Evolutionary conservation across 192 early-diverging fungal species (phyloP).

Genomic region (Backusella sp.): DNA sequence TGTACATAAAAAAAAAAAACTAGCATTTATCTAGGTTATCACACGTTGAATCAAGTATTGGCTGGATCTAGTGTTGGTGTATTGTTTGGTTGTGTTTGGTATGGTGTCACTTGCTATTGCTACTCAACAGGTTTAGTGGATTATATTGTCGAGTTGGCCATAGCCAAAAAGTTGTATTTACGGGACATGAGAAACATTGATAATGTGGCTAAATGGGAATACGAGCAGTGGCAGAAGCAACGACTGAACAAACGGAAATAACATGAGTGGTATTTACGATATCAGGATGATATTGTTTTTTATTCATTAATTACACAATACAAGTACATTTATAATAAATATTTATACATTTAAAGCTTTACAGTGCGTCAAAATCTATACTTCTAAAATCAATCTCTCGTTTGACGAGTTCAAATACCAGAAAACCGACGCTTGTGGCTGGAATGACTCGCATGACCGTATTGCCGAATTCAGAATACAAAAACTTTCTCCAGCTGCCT

Average conservation of each 20-base stretch:
- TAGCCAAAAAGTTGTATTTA: slow-evolving; percentile 44
- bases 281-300: background rate
- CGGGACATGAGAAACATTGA: slow-evolving; percentile 44
- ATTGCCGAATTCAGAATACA: slow-evolving; percentile 52
- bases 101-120: slow-evolving; percentile 31
- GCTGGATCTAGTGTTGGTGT: slow-evolving; percentile 60
- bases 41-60: slow-evolving; percentile 70
- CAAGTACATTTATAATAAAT: background rate
- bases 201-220: slow-evolving; percentile 52
- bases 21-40: slow-evolving; percentile 70
- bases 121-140: slow-evolving; percentile 42
- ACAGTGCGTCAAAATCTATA: slow-evolving; percentile 22
- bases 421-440: slow-evolving; percentile 60
- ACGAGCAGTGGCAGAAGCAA: slow-evolving; percentile 42
- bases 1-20: slow-evolving; percentile 25
- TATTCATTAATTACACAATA: background rate
- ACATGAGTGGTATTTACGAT: background rate
- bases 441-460: slow-evolving; percentile 52
- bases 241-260: background rate
- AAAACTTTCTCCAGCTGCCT: slow-evolving; percentile 46
- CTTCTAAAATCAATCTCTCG: slow-evolving; percentile 48
- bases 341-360: background rate
- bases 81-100: slow-evolving; percentile 60
- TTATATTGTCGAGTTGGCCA: slow-evolving; percentile 37
- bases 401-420: slow-evolving; percentile 65